phyloP scores from a whole-genome alignment of 1,284 basidiomycete species.

The Rhodotorula sp. region DNA sequence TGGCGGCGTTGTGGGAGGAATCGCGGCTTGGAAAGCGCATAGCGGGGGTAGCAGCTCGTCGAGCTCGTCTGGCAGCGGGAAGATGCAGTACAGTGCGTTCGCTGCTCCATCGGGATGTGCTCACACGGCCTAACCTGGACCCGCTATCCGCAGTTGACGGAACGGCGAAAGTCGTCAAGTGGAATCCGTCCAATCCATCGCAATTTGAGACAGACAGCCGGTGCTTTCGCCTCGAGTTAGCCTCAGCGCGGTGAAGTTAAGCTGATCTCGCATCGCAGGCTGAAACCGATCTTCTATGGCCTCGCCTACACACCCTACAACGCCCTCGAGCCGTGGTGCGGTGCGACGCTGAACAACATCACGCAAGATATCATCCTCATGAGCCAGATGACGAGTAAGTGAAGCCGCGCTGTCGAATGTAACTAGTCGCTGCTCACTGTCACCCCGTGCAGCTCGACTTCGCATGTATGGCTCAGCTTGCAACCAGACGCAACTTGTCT shows the following conservation, averaged over 20 bases:
- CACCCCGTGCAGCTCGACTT: slow-evolving; percentile 19
- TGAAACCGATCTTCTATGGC: slow-evolving; percentile 67
- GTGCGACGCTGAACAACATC: slow-evolving; percentile 47
- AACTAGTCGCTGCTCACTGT: background rate
- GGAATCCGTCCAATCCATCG: slow-evolving; percentile 32
- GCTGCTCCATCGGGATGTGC: too few relatives aligned
- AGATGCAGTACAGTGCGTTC: slow-evolving; percentile 17
- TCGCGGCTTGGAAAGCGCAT: slow-evolving; percentile 29
- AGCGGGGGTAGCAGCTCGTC: background rate
- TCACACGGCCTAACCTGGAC: background rate
- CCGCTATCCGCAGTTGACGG: slow-evolving; percentile 1
- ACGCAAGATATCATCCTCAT: slow-evolving; percentile 50
- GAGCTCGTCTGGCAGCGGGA: slow-evolving; percentile 13
- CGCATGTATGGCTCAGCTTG: slow-evolving; percentile 53
- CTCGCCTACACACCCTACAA: slow-evolving; percentile 68
- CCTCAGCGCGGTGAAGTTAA: too few relatives aligned
- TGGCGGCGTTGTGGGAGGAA: slow-evolving; percentile 21
- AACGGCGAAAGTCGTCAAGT: slow-evolving; percentile 32
- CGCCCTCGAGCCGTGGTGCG: slow-evolving; percentile 42
- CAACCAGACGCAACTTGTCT: slow-evolving; percentile 56
- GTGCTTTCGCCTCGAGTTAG: background rate
- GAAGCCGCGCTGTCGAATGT: background rate
- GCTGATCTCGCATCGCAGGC: slow-evolving; percentile 38
- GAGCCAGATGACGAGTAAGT: slow-evolving; percentile 48
- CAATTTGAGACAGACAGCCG: slow-evolving; percentile 30